Evolutionary conservation across 139 green algal genomes (phyloP), one percentile per base, ranked within the genome.

Genomic region (Zygnema circumcarinatum): DNA sequence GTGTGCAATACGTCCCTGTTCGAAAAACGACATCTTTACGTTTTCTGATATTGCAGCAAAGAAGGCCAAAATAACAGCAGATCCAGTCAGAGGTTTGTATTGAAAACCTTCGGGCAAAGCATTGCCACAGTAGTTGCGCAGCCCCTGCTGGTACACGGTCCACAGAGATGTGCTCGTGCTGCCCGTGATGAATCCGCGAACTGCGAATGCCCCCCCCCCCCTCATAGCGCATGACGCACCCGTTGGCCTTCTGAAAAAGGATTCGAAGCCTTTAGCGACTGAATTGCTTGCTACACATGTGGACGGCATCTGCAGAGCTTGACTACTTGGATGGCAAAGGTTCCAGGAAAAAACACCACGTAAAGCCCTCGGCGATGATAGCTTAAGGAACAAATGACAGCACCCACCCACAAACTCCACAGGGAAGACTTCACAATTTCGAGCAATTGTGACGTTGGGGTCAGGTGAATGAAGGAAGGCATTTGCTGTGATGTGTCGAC

Each of bases 81-180:
- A n/a, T n/a, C n/a, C n/a, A n/a, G n/a, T n/a, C n/a, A n/a, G n/a
- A n/a, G n/a, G n/a, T n/a, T n/a, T n/a, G n/a, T n/a, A n/a, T n/a
- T n/a, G n/a, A n/a, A n/a, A n/a, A 87, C 86, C 96, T 78, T 99
- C 97, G 1, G 95, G 95, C 87, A 99, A 96, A 3, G 52, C 40
- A 90, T 99, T 98, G 62, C 97, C 97, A 91, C 97, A 99, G 93
- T 99, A 99, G 38, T 93, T 38, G 0, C 97, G 94, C 52, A 89
- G 92, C 2, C 96, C 96, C 1, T 80, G 88, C 25, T 93, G 96
- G 92, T 99, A 99, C 88, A 98, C 94, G 25, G 97, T 99, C 97
- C 97, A 99, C 42, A 99, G 90, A 1, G 95, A 98, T 36, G 97
- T 99, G 86, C 95, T 94, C 2, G 97, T 99, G 89, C 91, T 96